phyloP scores from a whole-genome alignment of 495 filamentous ascomycete genomes.

The Immersiella caudata region DNA sequence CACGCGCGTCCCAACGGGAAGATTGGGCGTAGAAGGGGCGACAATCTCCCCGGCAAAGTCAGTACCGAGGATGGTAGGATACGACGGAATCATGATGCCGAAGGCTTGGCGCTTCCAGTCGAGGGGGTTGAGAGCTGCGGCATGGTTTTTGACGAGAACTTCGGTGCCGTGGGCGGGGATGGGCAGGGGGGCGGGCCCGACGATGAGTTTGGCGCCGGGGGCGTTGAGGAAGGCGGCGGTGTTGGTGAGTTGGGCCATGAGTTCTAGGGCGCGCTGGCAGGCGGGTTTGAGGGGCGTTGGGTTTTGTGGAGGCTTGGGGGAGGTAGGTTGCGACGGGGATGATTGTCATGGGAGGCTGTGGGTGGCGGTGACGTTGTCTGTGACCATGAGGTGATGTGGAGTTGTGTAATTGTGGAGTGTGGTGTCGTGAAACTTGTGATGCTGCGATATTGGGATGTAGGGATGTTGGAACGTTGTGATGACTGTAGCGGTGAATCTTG shows the following conservation, averaged over 20 bases:
- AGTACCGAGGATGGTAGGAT: constrained; percentile 54
- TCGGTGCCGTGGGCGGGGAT: constrained; percentile 36
- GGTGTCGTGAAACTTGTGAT: too few species aligned
- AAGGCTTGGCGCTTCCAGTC: constrained; percentile 47
- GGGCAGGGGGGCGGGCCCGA: constrained; percentile 12
- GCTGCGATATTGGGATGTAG: too few species aligned
- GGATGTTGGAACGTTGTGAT: too few species aligned
- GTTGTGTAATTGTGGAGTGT: too few species aligned
- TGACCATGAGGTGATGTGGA: too few species aligned
- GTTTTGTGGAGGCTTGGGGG: too few species aligned
- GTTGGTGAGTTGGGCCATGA: background rate
- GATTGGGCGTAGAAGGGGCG: constrained; percentile 46
- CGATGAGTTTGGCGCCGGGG: background rate
- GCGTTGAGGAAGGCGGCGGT: background rate
- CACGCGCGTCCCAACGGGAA: constrained; percentile 48
- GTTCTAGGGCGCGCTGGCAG: too few species aligned
- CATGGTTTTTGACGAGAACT: constrained; percentile 40
- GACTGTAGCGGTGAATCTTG: background rate
- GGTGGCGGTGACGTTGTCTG: too few species aligned
- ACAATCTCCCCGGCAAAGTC: constrained; percentile 57
- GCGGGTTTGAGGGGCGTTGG: too few species aligned
- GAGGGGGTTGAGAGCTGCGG: constrained; percentile 49
- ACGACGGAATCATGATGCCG: constrained; percentile 36
- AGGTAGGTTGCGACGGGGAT: too few species aligned
- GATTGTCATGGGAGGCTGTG: too few species aligned